Base-by-base conservation (phyloP, 176 grass and related monocot species). In the Elymus sibiricus region DNA sequence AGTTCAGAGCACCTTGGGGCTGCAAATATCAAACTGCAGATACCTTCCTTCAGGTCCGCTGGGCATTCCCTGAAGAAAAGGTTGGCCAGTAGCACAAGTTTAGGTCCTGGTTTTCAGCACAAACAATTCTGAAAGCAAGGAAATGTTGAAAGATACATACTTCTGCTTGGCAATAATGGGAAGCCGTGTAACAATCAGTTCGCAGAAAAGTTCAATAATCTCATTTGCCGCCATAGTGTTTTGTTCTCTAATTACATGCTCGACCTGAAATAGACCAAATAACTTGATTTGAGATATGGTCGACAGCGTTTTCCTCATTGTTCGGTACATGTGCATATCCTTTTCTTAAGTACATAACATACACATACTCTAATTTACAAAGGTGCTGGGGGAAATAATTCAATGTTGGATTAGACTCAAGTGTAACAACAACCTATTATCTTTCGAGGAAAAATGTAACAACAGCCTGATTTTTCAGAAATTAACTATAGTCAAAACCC, bases 191-290 rank as follows among this genome's bases (percentile, higher is more conserved):
- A 94, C 97, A 72, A 99, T 91, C 47, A 99, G 90, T 79, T 99
- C 97, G 59, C 97, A 96, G 80, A 99, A 99, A 72, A 99, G 88
- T 72, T 96, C 92, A 80, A 99, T 87, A 46, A 99, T 99, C 62
- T 99, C 97, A 16, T 99, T 99, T 0, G 90, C 97, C 43, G 92
- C 94, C 90, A 94, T 90, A 59, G 86, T 84, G 71, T 96, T 99
- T 82, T 99, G 93, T 76, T 99, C 94, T 87, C 94, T 95, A 85
- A 99, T 99, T 43, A 99, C 97, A 90, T 99, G 94, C 74, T 99
- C 97, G 3, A 99, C 97, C 94, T 99, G 74, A 80, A 92, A 42
- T 73, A 85, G 9, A 31, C 29, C 58, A 77, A 58, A 60, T 70
- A 56, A 64, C 31, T 35, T 16, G 32, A 43, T 82, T 39, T 47